Evolutionary conservation across 192 early-diverging fungal species (phyloP).

Genomic region (Helicostylum pulchrum): DNA sequence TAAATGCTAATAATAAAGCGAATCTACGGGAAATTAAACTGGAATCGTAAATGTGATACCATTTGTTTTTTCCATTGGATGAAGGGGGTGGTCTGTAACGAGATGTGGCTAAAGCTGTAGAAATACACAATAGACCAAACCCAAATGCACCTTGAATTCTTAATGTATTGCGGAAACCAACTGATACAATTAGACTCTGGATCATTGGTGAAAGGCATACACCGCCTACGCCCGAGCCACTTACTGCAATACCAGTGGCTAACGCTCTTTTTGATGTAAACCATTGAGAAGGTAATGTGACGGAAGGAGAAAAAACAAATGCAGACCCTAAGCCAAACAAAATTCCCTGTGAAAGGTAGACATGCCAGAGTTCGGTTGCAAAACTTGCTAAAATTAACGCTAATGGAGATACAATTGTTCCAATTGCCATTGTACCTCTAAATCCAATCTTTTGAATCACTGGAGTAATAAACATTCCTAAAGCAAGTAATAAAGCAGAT

Average conservation of each 20-base stretch:
- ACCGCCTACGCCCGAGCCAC: constrained; percentile 65
- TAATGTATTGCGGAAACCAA: constrained; percentile 40
- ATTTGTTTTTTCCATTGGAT: neutral
- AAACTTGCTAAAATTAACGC: constrained; percentile 60
- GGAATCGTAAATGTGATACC: constrained; percentile 27
- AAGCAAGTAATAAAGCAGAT: constrained; percentile 18
- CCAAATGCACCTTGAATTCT: constrained; percentile 37
- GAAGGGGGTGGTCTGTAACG: constrained; percentile 14
- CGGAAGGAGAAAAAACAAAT: constrained; percentile 55
- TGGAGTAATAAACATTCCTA: constrained; percentile 32
- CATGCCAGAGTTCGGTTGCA: constrained; percentile 60
- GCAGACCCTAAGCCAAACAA: constrained; percentile 58
- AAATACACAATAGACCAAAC: constrained; percentile 32
- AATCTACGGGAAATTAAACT: constrained; percentile 19
- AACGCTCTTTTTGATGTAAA: constrained; percentile 55
- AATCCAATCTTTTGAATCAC: constrained; percentile 30
- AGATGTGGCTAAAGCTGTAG: constrained; percentile 21
- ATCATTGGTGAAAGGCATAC: constrained; percentile 56
- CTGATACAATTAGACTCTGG: constrained; percentile 28
- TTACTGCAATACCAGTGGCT: constrained; percentile 63
- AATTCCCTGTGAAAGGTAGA: constrained; percentile 64
- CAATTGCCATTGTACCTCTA: constrained; percentile 30
- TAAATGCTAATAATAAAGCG: constrained; percentile 20
- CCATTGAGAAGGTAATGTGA: constrained; percentile 62
- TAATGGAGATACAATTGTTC: constrained; percentile 39